Evolutionary conservation across 2,329 filamentous ascomycete species (phyloP), one percentile per base, ranked within the genome.

Genomic region (Sclerotinia nivalis): DNA sequence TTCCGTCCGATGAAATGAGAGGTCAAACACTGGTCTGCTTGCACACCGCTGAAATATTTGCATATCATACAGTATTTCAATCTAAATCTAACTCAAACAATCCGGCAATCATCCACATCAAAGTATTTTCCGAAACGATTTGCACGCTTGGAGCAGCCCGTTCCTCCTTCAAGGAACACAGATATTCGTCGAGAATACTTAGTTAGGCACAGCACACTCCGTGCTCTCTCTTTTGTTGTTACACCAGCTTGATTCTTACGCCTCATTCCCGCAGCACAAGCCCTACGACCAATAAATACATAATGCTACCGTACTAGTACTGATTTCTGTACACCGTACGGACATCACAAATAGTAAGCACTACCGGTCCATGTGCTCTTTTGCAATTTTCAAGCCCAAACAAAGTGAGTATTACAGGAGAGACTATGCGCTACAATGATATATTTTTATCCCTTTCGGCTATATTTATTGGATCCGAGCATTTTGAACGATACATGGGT

Each of bases 201-300:
- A 25, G 45, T 37, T 50, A 7, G 45, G 56, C 28, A 45, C 37
- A 45, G 15, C n/a, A 43, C n/a, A 43, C n/a, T 50, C 25, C 8
- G 20, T 37, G 3, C n/a, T 34, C 40, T 22, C 47, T 28, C 43
- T 37, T 49, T 64, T 60, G 34, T 31, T n/a, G 28, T 13, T 55
- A 28, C 37, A 40, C 43, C 34, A 52, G 15, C n/a, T 58, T 43
- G 47, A 43, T 20, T 45, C 9, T 40, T 68, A 28, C 43, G 58
- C 49, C 67, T 64, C 67, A 34, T 34, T 55, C 37, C 67, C 31
- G 58, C 67, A 69, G 67, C 67, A 69, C 58, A 69, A 69, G 67
- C 49, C 49, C 37, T 45, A 69, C 40, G 37, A 56, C 28, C 34
- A 45, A 45, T 12, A 58, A 45, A 45, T 12, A 58, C 64, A 31